These are phyloP conservation scores for Cotoneaster glaucophyllus DNA, from an alignment of 306 rosid genomes.

Conservation along the genomic window DNA sequence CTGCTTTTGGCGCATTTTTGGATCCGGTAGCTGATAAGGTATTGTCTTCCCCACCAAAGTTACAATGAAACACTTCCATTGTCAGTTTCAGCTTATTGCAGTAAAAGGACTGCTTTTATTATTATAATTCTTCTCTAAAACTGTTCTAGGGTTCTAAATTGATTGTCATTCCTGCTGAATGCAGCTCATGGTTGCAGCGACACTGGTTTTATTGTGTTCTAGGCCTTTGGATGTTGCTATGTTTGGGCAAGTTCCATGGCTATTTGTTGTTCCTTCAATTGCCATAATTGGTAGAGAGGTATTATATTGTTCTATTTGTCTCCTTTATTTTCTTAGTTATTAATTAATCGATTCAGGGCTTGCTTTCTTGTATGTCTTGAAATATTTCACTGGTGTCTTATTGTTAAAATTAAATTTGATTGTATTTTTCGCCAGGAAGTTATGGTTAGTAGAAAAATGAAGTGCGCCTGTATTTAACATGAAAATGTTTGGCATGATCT, in stretches of 20 bases:
- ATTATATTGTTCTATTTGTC: slow-evolving; percentile 6
- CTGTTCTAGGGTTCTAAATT: not conserved
- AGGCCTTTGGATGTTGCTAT: slow-evolving; percentile 55
- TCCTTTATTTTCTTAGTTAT: not conserved
- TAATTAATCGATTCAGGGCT: not conserved
- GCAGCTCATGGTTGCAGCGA: slow-evolving; percentile 99
- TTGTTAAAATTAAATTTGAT: not conserved
- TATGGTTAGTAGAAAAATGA: not conserved
- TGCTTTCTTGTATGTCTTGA: not conserved
- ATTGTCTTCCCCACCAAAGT: slow-evolving; percentile 5
- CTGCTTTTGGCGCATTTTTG: slow-evolving; percentile 95
- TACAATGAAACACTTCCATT: not conserved
- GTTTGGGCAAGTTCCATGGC: slow-evolving; percentile 73
- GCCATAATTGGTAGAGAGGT: slow-evolving; percentile 97
- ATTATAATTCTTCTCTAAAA: not conserved
- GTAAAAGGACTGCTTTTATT: not conserved
- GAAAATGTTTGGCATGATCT: not conserved
- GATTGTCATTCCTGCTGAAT: slow-evolving; percentile 15
- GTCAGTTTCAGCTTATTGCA: slow-evolving; percentile 8
- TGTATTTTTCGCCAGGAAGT: not conserved
- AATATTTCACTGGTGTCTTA: not conserved
- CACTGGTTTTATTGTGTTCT: slow-evolving; percentile 78
- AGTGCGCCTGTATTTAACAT: not conserved
- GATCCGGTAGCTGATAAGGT: slow-evolving; percentile 99
- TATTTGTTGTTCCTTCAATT: slow-evolving; percentile 73